phyloP scores from a whole-genome alignment of 805 yeast genomes.

The Metschnikowia baotianmanensis region DNA sequence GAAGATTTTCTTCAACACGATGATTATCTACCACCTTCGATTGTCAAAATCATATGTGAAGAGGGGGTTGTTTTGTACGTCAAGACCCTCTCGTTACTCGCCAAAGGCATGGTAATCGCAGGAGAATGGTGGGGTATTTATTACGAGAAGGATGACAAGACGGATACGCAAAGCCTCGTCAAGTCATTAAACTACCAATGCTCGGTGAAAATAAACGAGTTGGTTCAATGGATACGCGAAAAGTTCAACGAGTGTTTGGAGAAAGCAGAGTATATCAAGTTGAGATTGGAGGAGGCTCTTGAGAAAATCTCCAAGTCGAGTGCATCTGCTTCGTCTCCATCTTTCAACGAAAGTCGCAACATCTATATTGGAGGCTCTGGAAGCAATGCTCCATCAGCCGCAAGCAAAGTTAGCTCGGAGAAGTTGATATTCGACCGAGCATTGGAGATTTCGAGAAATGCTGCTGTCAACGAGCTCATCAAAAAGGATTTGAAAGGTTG shows the following conservation, averaged over 20 bases:
- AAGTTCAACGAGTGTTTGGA: conserved; percentile 86
- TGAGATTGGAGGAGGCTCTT: conserved; percentile 53
- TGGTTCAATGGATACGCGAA: conserved; percentile 91
- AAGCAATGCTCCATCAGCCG: conserved; percentile 3
- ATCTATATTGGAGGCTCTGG: conserved; percentile 13
- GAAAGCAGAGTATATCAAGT: conserved; percentile 76
- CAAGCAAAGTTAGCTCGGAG: conserved; percentile 60
- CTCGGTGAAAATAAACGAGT: conserved; percentile 50
- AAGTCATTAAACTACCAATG: conserved; percentile 21
- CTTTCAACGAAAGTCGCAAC: conserved; percentile 10
- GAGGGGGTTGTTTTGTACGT: conserved; percentile 87
- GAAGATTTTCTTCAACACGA: conserved; percentile 37
- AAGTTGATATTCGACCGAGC: conserved; percentile 90
- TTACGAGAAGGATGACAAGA: conserved; percentile 15
- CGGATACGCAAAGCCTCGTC: conserved; percentile 12
- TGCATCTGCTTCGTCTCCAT: conserved; percentile 2
- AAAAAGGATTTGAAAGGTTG: conserved; percentile 74
- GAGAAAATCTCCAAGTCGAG: conserved; percentile 25
- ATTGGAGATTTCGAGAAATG: conserved; percentile 84
- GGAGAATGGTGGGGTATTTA: conserved; percentile 83
- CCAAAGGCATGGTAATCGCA: conserved; percentile 82
- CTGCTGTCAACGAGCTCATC: conserved; percentile 83
- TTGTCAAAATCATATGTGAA: conserved; percentile 61
- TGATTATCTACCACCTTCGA: conserved; percentile 53
- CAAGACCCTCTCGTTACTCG: conserved; percentile 76